Evolutionary conservation across 805 yeast genomes (phyloP).

Genomic region (Yamadazyma olivae): DNA sequence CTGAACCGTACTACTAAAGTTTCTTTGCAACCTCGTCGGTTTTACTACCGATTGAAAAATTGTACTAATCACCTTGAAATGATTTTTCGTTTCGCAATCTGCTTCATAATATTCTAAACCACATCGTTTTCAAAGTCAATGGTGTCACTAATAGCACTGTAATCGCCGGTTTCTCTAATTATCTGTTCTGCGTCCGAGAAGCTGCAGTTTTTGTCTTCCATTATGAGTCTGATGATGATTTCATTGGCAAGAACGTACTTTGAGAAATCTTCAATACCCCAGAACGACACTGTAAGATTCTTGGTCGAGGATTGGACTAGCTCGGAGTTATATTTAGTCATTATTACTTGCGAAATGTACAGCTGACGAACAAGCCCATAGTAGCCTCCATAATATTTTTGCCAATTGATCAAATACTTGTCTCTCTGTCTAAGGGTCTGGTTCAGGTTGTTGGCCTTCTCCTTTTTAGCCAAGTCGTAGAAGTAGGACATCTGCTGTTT

Average conservation of each 20-base stretch:
- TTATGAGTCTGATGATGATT: constrained; percentile 48
- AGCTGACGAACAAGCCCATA: constrained; percentile 59
- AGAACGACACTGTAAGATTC: constrained; percentile 52
- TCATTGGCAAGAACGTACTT: constrained; percentile 65
- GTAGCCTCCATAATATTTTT: constrained; percentile 53
- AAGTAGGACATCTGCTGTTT: constrained; percentile 40
- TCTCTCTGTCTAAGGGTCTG: constrained; percentile 46
- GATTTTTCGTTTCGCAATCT: background rate
- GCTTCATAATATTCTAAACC: background rate
- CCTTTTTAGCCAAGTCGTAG: constrained; percentile 48
- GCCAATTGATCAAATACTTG: constrained; percentile 44
- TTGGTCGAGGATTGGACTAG: constrained; percentile 23
- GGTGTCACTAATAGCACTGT: constrained; percentile 40
- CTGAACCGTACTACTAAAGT: background rate
- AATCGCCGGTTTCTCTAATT: constrained; percentile 46
- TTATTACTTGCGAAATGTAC: constrained; percentile 43
- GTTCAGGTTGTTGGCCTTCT: constrained; percentile 32
- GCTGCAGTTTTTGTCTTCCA: constrained; percentile 40
- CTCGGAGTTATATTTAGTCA: constrained; percentile 24
- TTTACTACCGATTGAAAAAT: background rate
- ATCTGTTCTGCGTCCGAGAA: constrained; percentile 45
- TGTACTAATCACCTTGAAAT: constrained; percentile 1
- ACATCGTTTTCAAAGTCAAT: constrained; percentile 16
- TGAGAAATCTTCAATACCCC: constrained; percentile 57
- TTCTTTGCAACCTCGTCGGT: background rate